Base-by-base conservation (phyloP, 1,284 basidiomycete genomes). In the Pseudozyma flocculosa region DNA sequence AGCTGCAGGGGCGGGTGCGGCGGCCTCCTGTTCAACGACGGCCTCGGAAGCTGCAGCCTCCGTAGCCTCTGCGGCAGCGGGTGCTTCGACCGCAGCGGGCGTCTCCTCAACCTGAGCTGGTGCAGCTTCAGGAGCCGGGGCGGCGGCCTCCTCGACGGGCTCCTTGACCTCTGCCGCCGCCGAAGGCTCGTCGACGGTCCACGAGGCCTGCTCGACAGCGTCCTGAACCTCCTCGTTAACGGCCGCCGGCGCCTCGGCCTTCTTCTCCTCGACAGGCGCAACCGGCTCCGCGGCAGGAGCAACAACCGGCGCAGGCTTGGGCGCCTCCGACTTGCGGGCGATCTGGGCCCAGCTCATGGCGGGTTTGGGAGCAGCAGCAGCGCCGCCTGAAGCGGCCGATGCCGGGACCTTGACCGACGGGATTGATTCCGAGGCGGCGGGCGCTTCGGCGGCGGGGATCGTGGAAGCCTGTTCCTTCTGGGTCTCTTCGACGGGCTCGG, bases 281-380 rank as follows among this genome's bases (percentile, higher is more conserved):
- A 34, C 44, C n/a, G 56, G 18, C 21, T 53, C 45, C 24, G 42
- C 40, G 36, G 42, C 45, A 22, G 50, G 32, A 15, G 48, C 42
- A 22, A 48, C 42, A 22, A 48, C 45, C 45, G 57, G 45, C 24
- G 43, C 54, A 34, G 59, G 58, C 59, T 70, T 70, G 46, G 70
- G 65, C 23, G 68, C 54, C 52, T 74, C 70, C 22, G 57, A 66
- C 54, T 67, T 57, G 47, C 72, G 70, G 38, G 75, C 75, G 30
- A 77, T 70, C 54, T 77, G 75, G 46, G 75, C 75, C 75, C 75
- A 77, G 67, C 70, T 76, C 74, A 70, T 69, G 41, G 54, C 55
- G 37, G 50, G 45, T 48, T 54, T 59, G 47, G 58, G 45, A 19
- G 55, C 45, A 21, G 52, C 26, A 30, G 61, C 54, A 32, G 68